phyloP scores from a whole-genome alignment of 371 early-diverging fungal genomes.

The Catenaria anguillulae region DNA sequence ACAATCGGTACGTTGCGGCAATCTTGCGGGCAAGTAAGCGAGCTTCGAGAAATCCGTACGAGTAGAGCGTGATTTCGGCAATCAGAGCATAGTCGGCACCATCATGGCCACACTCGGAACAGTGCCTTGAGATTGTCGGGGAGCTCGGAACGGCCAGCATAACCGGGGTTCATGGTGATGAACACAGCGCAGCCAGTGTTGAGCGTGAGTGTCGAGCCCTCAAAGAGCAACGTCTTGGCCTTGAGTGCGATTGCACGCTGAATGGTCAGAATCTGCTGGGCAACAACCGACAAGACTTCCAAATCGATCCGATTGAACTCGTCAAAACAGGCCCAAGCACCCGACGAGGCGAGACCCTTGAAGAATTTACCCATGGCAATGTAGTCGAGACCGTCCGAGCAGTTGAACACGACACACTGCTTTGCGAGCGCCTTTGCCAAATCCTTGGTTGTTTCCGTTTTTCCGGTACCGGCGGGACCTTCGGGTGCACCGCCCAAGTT shows the following conservation, averaged over 20 bases:
- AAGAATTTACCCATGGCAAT: slow-evolving; percentile 47
- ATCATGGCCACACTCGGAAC: slow-evolving; percentile 47
- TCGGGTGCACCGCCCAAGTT: slow-evolving; percentile 45
- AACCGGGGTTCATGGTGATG: slow-evolving; percentile 53
- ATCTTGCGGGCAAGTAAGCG: slow-evolving; percentile 37
- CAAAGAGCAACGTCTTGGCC: slow-evolving; percentile 30
- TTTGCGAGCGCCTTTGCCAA: slow-evolving; percentile 42
- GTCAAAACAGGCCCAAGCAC: slow-evolving; percentile 48
- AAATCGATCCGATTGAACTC: slow-evolving; percentile 47
- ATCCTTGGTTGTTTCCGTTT: slow-evolving; percentile 44
- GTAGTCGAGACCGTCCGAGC: slow-evolving; percentile 41
- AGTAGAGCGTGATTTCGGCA: slow-evolving; percentile 39
- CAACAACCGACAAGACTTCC: slow-evolving; percentile 36
- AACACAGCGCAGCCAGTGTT: slow-evolving; percentile 39
- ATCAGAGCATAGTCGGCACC: slow-evolving; percentile 48
- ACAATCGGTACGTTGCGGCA: slow-evolving; percentile 41
- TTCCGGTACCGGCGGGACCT: slow-evolving; percentile 39
- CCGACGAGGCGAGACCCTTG: slow-evolving; percentile 36
- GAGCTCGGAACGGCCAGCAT: slow-evolving; percentile 43
- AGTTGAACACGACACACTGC: slow-evolving; percentile 47
- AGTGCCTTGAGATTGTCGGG: slow-evolving; percentile 44
- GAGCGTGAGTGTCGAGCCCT: slow-evolving; percentile 33
- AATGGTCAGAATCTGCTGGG: slow-evolving; percentile 39
- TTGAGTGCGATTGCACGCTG: slow-evolving; percentile 35
- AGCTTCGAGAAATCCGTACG: slow-evolving; percentile 41